These are phyloP conservation scores for Penicillium desertorum DNA, from an alignment of 495 filamentous ascomycete genomes.

Conservation along the genomic window DNA sequence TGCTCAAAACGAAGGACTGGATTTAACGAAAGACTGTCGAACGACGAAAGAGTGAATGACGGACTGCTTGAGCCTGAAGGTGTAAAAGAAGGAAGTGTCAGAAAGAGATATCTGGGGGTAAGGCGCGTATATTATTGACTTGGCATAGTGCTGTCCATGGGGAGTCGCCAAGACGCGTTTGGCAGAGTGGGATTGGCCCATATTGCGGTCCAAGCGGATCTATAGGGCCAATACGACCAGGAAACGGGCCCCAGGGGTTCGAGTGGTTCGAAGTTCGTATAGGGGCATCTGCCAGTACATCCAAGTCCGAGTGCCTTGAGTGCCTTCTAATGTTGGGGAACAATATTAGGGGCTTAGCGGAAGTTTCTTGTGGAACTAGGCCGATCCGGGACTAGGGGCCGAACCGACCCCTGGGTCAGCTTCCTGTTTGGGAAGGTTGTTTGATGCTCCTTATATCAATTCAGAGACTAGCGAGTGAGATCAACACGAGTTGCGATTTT, in stretches of 20 bases:
- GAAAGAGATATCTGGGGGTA: constrained; percentile 16
- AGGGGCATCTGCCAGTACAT: neutral
- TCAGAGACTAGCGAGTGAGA: constrained; percentile 8
- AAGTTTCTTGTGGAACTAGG: constrained; percentile 3
- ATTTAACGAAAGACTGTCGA: constrained; percentile 24
- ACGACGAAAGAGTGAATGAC: constrained; percentile 18
- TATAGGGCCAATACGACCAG: constrained; percentile 6
- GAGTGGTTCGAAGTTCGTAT: neutral
- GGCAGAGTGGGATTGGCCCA: constrained; percentile 18
- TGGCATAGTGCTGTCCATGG: constrained; percentile 13
- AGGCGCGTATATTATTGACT: constrained; percentile 12
- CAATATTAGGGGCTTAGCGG: neutral
- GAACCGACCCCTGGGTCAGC: constrained; percentile 13
- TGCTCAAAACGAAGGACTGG: constrained; percentile 36
- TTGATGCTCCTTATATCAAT: constrained; percentile 11
- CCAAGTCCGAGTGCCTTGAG: neutral
- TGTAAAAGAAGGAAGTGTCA: constrained; percentile 14
- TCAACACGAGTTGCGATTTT: neutral
- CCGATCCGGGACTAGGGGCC: constrained; percentile 7
- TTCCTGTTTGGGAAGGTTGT: constrained; percentile 5
- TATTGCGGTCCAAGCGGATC: constrained; percentile 10
- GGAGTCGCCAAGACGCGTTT: constrained; percentile 6
- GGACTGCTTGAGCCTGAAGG: constrained; percentile 14
- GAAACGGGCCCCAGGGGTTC: constrained; percentile 26
- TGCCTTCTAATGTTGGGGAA: neutral